Base-by-base conservation (phyloP, 345 rosid genomes). In the Citrus reticulata region DNA sequence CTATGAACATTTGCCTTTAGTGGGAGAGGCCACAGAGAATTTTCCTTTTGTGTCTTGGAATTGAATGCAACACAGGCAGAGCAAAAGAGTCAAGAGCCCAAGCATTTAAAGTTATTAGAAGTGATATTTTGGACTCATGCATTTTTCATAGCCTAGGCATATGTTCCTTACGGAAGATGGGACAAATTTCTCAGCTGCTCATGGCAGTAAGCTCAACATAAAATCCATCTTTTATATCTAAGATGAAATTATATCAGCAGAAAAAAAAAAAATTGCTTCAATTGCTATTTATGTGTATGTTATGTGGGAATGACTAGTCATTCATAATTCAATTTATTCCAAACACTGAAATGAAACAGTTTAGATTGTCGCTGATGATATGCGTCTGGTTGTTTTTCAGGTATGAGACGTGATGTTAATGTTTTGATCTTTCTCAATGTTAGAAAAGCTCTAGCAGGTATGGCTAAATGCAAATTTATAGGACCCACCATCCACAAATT, bases 401-500 rank as follows among this genome's bases (percentile, higher is more conserved):
- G 98, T 34, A 93, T 93, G 96, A 90, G 99, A 78, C 86, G 85
- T 64, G 81, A 92, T 79, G 90, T 90, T 39, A 89, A 91, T 78
- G 83, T 93, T 54, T 65, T 95, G 73, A 93, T 95, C 83, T 91
- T 83, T 83, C 93, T 93, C 14, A 84, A 93, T 76, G 85, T 90
- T 49, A 85, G 78, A 86, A 95, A 93, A 87, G 97, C 97, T 77
- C 79, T 95, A n/a, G 91, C 88, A 92, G 98, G 98, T 93, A 86
- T 58, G 2, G 40, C 74, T 24, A 16, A 29, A 14, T 14, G 11
- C 58, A 29, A 5, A 49, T 13, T 32, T 58, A 9, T 7, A 4
- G 54, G 66, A 7, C 58, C 25, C 32, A 4, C 14, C 35, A 20
- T 40, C 60, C 60, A 14, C 14, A 39, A 37, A 13, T 32, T 32